Base-by-base conservation (phyloP, 164 flowering plant species). In the Umbellularia californica region DNA sequence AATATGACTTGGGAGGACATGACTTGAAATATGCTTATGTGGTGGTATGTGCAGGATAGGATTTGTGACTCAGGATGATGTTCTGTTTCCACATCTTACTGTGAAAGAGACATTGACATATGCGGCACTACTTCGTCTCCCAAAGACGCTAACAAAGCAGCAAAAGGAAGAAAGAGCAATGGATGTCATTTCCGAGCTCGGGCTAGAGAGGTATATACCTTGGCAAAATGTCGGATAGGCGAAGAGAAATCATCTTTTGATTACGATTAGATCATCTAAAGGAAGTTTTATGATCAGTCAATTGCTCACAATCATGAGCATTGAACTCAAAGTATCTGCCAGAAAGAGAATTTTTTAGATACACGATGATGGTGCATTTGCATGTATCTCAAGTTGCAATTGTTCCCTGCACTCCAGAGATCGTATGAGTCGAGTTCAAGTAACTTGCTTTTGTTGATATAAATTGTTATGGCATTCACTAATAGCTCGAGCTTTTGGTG, bases 41-140 rank as follows among this genome's bases (percentile, higher is more conserved):
- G 70, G 47, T 33, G 47, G 47, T 68, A 27, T 52, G 3, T 50
- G 79, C 99, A 95, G 99, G 96, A 92, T 95, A 69, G 99, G 99
- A 67, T 95, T 95, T 72, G 99, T 95, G 82, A 92, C 96, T 66
- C 99, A 95, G 81, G 99, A 95, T 72, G 99, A 95, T 63, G 96
- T 95, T 52, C 80, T 95, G 72, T 93, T 89, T 81, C 96, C 98
- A 72, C 98, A 95, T 87, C 89, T 95, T 24, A 92, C 99, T 1
- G 99, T 95, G 80, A 90, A 78, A 76, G 99, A 95, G 81, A 95
- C 97, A 35, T 79, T 95, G 66, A 89, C 88, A 7, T 95, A 90
- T 77, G 89, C 97, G 64, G 99, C 99, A 22, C 90, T 81, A 3
- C 82, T 95, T 9, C 85, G 95, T 23, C 84, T 95, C 77, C 93